A percentile compares a stretch with the other conserved stretches of the same genome.
Evolutionary conservation across 257 asterid genomes (phyloP).

Genomic region (Fraxinus quadrangulata): DNA sequence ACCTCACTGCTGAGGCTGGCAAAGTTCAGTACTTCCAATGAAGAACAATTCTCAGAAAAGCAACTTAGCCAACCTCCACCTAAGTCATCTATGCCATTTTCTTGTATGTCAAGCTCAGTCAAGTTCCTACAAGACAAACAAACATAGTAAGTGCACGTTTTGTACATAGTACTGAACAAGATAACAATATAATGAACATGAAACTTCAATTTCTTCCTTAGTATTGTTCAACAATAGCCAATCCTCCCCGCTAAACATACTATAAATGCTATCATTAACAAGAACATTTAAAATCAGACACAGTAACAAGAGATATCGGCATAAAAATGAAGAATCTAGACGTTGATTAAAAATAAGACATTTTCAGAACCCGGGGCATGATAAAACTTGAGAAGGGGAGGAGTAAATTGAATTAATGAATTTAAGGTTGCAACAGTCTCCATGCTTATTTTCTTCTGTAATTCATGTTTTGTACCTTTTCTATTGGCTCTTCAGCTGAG

Average conservation of each 20-base stretch:
- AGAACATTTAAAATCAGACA: neutral
- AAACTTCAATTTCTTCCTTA: neutral
- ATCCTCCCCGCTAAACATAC: neutral
- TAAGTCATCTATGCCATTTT: conserved; percentile 52
- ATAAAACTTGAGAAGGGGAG: neutral
- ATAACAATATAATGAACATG: neutral
- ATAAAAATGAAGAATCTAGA: neutral
- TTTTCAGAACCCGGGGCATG: neutral
- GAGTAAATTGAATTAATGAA: neutral
- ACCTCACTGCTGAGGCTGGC: conserved; percentile 45
- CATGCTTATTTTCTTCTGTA: neutral
- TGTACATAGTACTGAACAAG: neutral
- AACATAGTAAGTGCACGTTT: neutral
- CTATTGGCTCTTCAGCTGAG: neutral
- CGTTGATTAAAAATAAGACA: neutral
- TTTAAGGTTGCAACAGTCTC: neutral
- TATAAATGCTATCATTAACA: neutral
- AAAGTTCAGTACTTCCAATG: conserved; percentile 47
- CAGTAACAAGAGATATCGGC: neutral
- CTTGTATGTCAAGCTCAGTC: conserved; percentile 53
- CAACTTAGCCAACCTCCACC: conserved; percentile 56
- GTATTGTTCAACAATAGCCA: neutral
- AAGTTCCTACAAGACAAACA: conserved; percentile 33
- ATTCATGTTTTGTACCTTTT: neutral
- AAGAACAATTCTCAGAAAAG: conserved; percentile 45